Evolutionary conservation across 257 asterid species (phyloP).

Genomic region (Solanum tacnaense): DNA sequence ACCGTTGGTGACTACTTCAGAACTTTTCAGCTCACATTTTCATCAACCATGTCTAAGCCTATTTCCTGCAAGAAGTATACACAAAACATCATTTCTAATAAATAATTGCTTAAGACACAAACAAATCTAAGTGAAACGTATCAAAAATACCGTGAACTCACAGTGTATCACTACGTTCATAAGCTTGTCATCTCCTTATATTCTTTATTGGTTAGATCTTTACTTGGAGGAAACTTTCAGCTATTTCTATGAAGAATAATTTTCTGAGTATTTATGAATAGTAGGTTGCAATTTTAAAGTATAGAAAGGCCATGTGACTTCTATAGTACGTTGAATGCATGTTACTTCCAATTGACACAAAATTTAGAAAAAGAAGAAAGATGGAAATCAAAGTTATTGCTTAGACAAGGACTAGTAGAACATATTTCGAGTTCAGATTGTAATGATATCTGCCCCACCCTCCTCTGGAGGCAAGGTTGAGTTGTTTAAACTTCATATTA

Average conservation of each 20-base stretch:
- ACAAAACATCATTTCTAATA: too few species aligned
- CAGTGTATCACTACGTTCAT: background rate
- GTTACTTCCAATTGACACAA: background rate
- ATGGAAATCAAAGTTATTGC: background rate
- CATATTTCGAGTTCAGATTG: too few species aligned
- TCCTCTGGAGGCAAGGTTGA: background rate
- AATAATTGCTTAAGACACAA: too few species aligned
- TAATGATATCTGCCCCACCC: background rate
- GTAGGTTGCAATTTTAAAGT: background rate
- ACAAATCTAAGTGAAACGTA: too few species aligned
- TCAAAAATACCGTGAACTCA: too few species aligned
- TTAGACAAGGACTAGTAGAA: background rate
- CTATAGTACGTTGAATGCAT: background rate
- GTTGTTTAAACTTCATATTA: background rate
- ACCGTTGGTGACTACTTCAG: too few species aligned
- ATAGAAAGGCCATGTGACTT: background rate
- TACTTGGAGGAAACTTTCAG: background rate
- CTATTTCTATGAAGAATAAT: background rate
- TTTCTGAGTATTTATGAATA: background rate
- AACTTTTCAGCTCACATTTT: too few species aligned
- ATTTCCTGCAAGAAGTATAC: too few species aligned
- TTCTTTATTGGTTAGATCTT: background rate
- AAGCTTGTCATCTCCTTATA: background rate
- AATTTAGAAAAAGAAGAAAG: background rate
- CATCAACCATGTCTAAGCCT: too few species aligned